Evolutionary conservation across 108 stramenopile genomes (phyloP), one percentile per base, ranked within the genome.

Genomic region (Fragilaria crotonensis): DNA sequence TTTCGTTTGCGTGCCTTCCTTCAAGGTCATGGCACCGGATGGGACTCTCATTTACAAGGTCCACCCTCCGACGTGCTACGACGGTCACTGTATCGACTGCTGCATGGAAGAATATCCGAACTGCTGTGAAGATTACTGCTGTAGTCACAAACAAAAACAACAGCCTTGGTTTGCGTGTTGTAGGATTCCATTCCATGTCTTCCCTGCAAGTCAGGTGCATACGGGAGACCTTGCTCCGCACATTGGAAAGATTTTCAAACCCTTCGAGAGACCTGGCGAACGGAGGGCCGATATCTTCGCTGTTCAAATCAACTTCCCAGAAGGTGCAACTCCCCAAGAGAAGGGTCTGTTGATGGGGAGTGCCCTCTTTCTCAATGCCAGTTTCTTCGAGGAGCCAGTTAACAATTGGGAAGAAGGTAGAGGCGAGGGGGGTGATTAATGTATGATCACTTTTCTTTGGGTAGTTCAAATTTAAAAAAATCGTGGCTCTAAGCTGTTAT

Each of bases 51-150:
- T 84, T n/a, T n/a, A n/a, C n/a, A n/a, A n/a, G n/a, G n/a, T n/a
- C n/a, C n/a, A n/a, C n/a, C n/a, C n/a, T n/a, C 83, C 87, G 7
- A 88, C 87, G 7, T 84, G 87, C 60, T 63, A 66, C 32, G 72
- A 71, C 18, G 83, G 80, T 14, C 52, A 73, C 44, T 88, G 87
- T 54, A 64, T 88, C 30, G 68, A 88, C 45, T 83, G 75, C 60
- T 80, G 72, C 41, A 70, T 78, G 30, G 83, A 82, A 48, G 87
- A 80, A 30, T 77, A 79, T 36, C 84, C 84, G n/a, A 79, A 76
- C 45, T 46, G n/a, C 33, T 73, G 80, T 30, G 68, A 80, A 28
- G 87, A 81, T 27, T 89, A n/a, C n/a, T n/a, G n/a, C n/a, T n/a
- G n/a, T n/a, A n/a, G n/a, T n/a, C n/a, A n/a, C n/a, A n/a, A n/a